Evolutionary conservation across 1,284 basidiomycete genomes (phyloP), one percentile per base, ranked within the genome.

Genomic region (Cutaneotrichosporon mucoides): DNA sequence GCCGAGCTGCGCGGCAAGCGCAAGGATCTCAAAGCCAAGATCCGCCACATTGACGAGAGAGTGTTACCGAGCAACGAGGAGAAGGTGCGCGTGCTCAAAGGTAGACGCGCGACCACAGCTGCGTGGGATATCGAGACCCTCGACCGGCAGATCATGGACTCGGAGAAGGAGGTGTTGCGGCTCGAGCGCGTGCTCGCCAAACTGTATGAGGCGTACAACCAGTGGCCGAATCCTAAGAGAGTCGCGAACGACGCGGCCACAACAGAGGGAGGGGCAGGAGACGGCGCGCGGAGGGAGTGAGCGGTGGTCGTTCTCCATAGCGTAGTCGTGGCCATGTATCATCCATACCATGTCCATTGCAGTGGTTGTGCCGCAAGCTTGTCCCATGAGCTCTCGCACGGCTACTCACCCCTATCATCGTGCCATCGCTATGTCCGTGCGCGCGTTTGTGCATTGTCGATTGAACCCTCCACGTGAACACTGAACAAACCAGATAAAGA

Each of bases 1-100:
- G 68, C 66, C 6, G 66, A 69, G 49, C 34, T 35, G 11, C 60
- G 63, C 37, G 70, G 70, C 1, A 60, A 61, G 7, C 53, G 71
- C 13, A 69, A 69, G 56, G 56, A 63, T 11, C 55, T 75, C 41
- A 75, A 75, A 57, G 49, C 55, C 12, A 65, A 59, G 56, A 75
- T 75, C n/a, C 60, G 66, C 38, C 12, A 44, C 9, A 47, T 72
- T 44, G 64, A 72, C 34, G 57, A 11, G 3, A 33, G 34, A 1
- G 35, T 12, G 4, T 8, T 53, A 1, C 38, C 38, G 34, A 35
- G 10, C 4, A 35, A 42, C n/a, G 41, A 56, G n/a, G 50, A 37
- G 3, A 48, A 51, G 42, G 16, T 57, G 2, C 16, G n/a, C 37
- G 15, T 52, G 13, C 53, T 58, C 34, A 55, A 53, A 34, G 16